These are phyloP conservation scores for Pulveroboletus sp. DNA, from an alignment of 768 basidiomycete genomes.

Conservation along the genomic window DNA sequence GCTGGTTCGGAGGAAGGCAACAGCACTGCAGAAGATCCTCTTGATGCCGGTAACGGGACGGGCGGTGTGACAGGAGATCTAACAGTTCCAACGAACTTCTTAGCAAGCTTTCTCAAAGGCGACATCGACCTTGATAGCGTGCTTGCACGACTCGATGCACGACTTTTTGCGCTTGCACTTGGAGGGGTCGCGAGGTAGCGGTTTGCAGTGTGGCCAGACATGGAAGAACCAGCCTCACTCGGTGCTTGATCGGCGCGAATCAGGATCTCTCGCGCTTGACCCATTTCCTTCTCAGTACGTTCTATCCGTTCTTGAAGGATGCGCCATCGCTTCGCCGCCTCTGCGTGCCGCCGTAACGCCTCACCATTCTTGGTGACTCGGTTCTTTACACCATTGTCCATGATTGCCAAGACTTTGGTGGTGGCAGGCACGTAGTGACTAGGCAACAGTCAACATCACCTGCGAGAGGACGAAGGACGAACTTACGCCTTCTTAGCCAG, in stretches of 20 bases:
- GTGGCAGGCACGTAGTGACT: constrained; percentile 96
- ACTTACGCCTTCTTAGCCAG: constrained; percentile 84
- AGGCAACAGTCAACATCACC: constrained; percentile 11
- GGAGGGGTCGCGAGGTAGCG: constrained; percentile 66
- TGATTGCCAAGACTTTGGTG: constrained; percentile 85
- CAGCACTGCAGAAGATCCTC: constrained; percentile 34
- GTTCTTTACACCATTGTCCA: constrained; percentile 91
- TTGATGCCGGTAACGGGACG: constrained; percentile 44
- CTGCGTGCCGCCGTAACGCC: constrained; percentile 82
- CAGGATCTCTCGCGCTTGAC: constrained; percentile 57
- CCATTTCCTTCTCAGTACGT: constrained; percentile 81
- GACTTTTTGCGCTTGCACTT: constrained; percentile 40
- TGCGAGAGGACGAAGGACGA: constrained; percentile 7
- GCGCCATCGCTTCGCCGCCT: constrained; percentile 84
- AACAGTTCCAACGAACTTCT: constrained; percentile 53
- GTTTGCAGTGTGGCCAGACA: constrained; percentile 52
- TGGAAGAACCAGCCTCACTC: constrained; percentile 69
- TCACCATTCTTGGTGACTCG: constrained; percentile 97
- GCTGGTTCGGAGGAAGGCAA: constrained; percentile 53
- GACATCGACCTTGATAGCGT: constrained; percentile 72
- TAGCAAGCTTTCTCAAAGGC: constrained; percentile 73
- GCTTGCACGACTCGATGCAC: constrained; percentile 36
- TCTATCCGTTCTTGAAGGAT: constrained; percentile 73
- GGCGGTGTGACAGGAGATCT: constrained; percentile 37
- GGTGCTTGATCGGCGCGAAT: constrained; percentile 44